Percentiles rank a stretch among this genome's conserved stretches.
These are phyloP conservation scores for Fusarium siculi DNA, from an alignment of 2,329 filamentous ascomycete genomes.

Conservation along the genomic window DNA sequence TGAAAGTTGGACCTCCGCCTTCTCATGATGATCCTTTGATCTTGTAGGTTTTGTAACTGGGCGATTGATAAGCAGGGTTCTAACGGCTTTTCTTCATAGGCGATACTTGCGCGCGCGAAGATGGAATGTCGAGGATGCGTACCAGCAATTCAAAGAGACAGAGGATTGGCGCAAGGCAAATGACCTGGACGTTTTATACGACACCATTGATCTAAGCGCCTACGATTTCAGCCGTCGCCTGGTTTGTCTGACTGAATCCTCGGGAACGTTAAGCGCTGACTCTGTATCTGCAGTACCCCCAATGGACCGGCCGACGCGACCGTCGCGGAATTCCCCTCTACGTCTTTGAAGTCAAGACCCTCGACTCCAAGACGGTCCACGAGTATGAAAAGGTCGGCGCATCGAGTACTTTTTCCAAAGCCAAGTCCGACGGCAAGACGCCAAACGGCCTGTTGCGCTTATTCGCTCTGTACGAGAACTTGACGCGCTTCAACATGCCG, in stretches of 20 bases:
- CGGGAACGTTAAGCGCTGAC: slow-evolving; percentile 8
- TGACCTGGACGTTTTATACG: slow-evolving; percentile 81
- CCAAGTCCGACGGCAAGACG: slow-evolving; percentile 73
- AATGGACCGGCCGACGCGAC: slow-evolving; percentile 94
- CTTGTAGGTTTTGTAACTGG: slow-evolving; percentile 62
- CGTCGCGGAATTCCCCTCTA: slow-evolving; percentile 92
- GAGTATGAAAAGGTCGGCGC: slow-evolving; percentile 77
- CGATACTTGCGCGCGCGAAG: slow-evolving; percentile 87
- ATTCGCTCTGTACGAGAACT: slow-evolving; percentile 93
- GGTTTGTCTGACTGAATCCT: slow-evolving; percentile 56
- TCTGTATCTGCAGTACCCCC: slow-evolving; percentile 74
- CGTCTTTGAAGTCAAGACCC: slow-evolving; percentile 84
- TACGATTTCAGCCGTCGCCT: slow-evolving; percentile 84
- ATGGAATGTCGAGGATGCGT: slow-evolving; percentile 82
- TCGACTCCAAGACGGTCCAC: slow-evolving; percentile 83
- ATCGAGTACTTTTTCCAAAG: slow-evolving; percentile 67
- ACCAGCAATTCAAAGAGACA: slow-evolving; percentile 85
- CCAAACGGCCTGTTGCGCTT: slow-evolving; percentile 83
- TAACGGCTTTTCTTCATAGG: slow-evolving; percentile 56
- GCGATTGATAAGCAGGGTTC: slow-evolving; percentile 8
- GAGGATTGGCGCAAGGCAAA: slow-evolving; percentile 88
- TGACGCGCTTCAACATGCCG: slow-evolving; percentile 87
- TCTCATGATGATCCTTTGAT: slow-evolving; percentile 80
- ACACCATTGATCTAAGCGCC: slow-evolving; percentile 84
- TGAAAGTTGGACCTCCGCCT: slow-evolving; percentile 63